Evolutionary conservation across 768 basidiomycete genomes (phyloP), one percentile per base, ranked within the genome.

Genomic region (Chalciporus chontae): DNA sequence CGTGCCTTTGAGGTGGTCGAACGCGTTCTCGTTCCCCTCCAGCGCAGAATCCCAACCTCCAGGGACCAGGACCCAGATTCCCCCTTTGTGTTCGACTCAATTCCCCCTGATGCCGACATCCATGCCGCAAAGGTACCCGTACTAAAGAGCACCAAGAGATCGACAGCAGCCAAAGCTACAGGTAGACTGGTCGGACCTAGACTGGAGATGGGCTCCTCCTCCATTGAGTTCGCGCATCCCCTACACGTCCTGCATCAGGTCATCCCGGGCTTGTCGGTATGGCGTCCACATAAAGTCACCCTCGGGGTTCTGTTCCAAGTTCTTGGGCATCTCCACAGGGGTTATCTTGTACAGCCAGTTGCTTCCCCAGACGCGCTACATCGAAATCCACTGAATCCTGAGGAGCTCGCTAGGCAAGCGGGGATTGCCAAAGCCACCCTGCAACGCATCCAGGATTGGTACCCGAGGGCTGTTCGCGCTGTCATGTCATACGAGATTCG

Each of bases 1-100:
- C 84, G 85, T 40, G 92, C 90, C 8, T 93, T 94, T 67, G 82
- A 86, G 57, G 74, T 94, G 29, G 65, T 91, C 37, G 90, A 97
- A 63, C 74, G 77, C 45, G 81, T 96, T 39, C 73, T 96, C 45
- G 59, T 93, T 21, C 84, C 81, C 0, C 78, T 78, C 57, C 75
- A 77, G 39, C 68, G 60, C 19, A 67, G 69, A 53, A 63, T 43
- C 55, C 52, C 47, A 52, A 10, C 53, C 34, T 10, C 47, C 48
- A 47, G 67, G 74, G 47, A 67, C 45, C 48, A 44, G 11, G 53
- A 53, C 18, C 76, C 76, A 11, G 55, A 59, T 31, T 68, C 74
- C 8, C 79, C 79, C 4, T 59, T 79, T 6, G 55, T 69, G 43
- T 72, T 75, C 45, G 70, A 75, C 45, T 31, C 39, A 43, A 52